Base-by-base conservation (phyloP, 73 alveolate species). In the Tetrahymena thermophila region DNA sequence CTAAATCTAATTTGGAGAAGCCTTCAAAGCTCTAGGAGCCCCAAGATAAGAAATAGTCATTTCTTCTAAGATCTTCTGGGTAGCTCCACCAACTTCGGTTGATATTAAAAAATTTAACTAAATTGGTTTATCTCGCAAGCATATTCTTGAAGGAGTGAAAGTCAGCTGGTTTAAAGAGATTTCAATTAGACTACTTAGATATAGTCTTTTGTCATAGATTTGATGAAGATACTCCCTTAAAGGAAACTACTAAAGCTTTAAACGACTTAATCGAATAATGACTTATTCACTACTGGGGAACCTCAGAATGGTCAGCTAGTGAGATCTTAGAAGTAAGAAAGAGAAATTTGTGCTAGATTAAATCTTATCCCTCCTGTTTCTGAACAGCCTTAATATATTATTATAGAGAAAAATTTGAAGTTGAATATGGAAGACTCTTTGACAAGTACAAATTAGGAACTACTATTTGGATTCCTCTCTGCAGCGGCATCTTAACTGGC, bases 201-300 rank as follows among this genome's bases (percentile, higher is more conserved):
- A 43, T 98, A 95, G 97, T 98, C 38, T 98, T 96, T 85, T 96
- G 98, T 35, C 99, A n/a, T n/a, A n/a, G n/a, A n/a, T n/a, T n/a
- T n/a, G n/a, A n/a, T n/a, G n/a, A n/a, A n/a, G n/a, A n/a, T n/a
- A n/a, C n/a, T n/a, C n/a, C n/a, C n/a, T n/a, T n/a, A n/a, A n/a
- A n/a, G n/a, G n/a, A n/a, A n/a, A 96, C 98, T 10, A 95, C 96
- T 85, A 98, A 98, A 43, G 99, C 99, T 5, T 97, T 98, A 98
- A 96, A 98, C 95, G 97, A 98, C 96, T 44, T 98, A n/a, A 95
- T 98, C 85, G 98, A 98, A 94, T 96, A 97, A 93, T 99, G 99
- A 35, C 94, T 97, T 84, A 99, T 99, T 42, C 97, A 96, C 96
- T 99, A 99, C 96, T 99, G 99, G 99, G 99, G 99, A 16, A 99